Conservation (phyloP, 495 filamentous ascomycete species). For the Aspergillus olivimuriae region DNA sequence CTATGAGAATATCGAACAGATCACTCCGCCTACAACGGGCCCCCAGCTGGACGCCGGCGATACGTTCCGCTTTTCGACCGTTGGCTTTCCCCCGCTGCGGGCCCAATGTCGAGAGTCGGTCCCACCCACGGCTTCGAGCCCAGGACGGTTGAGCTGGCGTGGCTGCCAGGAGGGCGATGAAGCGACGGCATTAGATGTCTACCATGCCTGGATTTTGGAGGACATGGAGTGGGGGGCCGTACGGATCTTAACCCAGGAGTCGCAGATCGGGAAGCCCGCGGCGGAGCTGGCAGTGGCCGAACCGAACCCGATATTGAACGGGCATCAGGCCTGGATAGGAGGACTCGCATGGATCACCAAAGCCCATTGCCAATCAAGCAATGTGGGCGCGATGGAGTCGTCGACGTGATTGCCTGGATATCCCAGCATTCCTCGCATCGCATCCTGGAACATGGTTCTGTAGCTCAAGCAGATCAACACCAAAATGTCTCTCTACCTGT, state of each 20-base stretch:
- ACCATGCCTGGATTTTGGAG: conserved; percentile 14
- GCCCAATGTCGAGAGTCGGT: conserved; percentile 5
- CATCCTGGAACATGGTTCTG: too few relatives aligned
- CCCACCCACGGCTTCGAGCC: conserved; percentile 3
- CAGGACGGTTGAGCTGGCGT: conserved; percentile 9
- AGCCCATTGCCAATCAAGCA: too few relatives aligned
- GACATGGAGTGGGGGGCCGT: conserved; percentile 2
- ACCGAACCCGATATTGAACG: conserved; percentile 12
- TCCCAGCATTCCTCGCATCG: too few relatives aligned
- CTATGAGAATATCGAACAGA: conserved; percentile 11
- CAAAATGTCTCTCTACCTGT: too few relatives aligned
- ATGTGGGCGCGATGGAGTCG: too few relatives aligned
- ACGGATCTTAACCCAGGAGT: conserved; percentile 10
- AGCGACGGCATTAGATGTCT: conserved; percentile 6
- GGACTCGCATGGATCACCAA: conserved; percentile 2
- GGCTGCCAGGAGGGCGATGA: conserved; percentile 11
- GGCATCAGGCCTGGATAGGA: conserved; percentile 12
- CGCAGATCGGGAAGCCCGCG: conserved; percentile 10
- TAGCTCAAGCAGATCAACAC: too few relatives aligned
- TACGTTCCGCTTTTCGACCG: conserved; percentile 8
- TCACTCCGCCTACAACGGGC: conserved; percentile 6
- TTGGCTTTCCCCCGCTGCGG: conserved; percentile 10
- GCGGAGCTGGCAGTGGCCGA: conserved; percentile 3
- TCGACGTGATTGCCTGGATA: too few relatives aligned
- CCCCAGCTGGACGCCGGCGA: conserved; percentile 2